Percentiles rank a stretch among this genome's conserved stretches.
phyloP scores from a whole-genome alignment of 441 rosid species.

The Metrosideros polymorpha region DNA sequence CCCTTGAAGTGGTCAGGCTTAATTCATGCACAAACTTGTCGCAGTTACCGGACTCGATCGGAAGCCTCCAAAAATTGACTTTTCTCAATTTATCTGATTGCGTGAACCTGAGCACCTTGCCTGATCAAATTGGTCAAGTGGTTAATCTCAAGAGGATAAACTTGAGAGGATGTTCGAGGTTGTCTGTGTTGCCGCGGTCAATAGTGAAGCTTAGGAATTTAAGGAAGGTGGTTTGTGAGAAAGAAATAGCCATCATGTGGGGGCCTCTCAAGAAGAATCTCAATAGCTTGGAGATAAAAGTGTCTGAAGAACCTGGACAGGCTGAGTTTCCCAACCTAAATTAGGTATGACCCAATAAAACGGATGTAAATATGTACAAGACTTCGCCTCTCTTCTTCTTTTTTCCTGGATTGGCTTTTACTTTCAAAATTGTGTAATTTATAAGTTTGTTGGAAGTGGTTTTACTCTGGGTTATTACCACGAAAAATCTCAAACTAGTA shows the following conservation, averaged over 20 bases:
- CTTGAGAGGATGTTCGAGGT: conserved; percentile 28
- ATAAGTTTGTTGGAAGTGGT: no score
- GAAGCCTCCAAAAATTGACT: conserved; percentile 20
- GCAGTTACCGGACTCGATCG: conserved; percentile 33
- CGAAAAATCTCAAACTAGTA: no score
- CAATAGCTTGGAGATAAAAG: conserved; percentile 10
- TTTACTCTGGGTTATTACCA: no score
- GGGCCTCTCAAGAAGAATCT: background rate
- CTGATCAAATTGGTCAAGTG: conserved; percentile 29
- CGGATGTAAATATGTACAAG: no score
- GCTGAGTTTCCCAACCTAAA: no score
- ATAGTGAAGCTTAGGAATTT: conserved; percentile 22
- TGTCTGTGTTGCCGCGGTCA: conserved; percentile 18
- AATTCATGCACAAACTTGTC: conserved; percentile 37
- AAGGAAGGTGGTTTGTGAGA: conserved; percentile 33
- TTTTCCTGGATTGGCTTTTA: no score
- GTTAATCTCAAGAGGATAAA: conserved; percentile 22
- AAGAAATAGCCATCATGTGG: conserved; percentile 28
- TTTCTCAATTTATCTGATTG: conserved; percentile 48
- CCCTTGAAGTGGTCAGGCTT: conserved; percentile 31
- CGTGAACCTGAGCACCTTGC: conserved; percentile 22
- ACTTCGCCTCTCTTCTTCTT: no score
- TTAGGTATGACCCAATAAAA: no score
- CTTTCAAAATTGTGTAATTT: no score
- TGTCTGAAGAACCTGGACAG: background rate